Evolutionary conservation across 495 filamentous ascomycete genomes (phyloP), one percentile per base, ranked within the genome.

Genomic region (Ramalina intermedia): DNA sequence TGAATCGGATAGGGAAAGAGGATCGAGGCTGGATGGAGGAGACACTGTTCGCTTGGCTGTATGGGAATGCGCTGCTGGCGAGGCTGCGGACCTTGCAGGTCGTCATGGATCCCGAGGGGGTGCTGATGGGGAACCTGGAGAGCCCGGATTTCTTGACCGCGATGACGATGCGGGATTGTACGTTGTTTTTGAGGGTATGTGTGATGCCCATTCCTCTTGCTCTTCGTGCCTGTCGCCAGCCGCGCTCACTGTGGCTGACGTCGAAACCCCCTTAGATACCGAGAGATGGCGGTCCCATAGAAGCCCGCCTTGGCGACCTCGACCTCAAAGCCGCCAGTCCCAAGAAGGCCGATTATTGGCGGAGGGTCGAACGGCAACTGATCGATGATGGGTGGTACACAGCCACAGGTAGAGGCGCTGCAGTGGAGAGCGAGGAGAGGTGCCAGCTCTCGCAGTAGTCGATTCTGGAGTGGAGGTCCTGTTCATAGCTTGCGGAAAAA

Each of bases 141-240:
- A 57, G 66, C 26, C 40, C 55, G 4, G 43, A 60, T 11, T 65
- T 74, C 37, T 58, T 64, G 14, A 57, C 49, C 26, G 85, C 85
- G 14, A 96, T 95, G 89, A 94, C 89, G 20, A 55, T 96, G 44
- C 67, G 90, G 43, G 90, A 98, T 64, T 89, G 88, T 61, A 87
- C 85, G 0, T 71, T 91, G 50, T 96, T 84, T 60, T 61, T 94
- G 42, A 78, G 75, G 66, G 72, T 86, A 55, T 65, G 66, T 46
- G 13, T 3, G 37, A 8, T 21, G 6, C 26, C 8, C 18, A 26
- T 20, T 44, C 18, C 26, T 20, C 26, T 18, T 7, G 5, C 41
- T 7, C 14, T 16, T 11, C 6, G 27, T 14, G 26, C 8, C 2
- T 12, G 16, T 9, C 7, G 42, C 24, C n/a, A 4, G 26, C n/a